These are phyloP conservation scores for Cutaneotrichosporon mucoides DNA, from an alignment of 1,284 basidiomycete species.

Conservation along the genomic window DNA sequence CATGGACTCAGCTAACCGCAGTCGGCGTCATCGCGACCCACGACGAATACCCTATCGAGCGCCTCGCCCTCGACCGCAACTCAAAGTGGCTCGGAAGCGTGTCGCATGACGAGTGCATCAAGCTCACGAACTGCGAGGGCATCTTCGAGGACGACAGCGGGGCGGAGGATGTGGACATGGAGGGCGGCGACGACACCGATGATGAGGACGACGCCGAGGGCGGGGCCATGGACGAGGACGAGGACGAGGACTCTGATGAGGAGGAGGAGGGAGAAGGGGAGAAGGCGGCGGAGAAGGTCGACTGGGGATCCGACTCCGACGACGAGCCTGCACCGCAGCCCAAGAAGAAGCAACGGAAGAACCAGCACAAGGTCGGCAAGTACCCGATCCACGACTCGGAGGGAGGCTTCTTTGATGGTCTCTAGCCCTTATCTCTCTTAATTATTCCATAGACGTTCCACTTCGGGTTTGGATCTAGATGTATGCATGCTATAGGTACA, in stretches of 20 bases:
- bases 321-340: slow-evolving; percentile 24
- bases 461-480: background rate
- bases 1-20: no score
- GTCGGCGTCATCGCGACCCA: slow-evolving; percentile 87
- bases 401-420: slow-evolving; percentile 64
- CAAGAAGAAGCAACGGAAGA: slow-evolving; percentile 38
- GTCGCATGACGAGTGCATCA: slow-evolving; percentile 83
- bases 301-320: slow-evolving; percentile 10
- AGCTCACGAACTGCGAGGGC: slow-evolving; percentile 72
- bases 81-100: slow-evolving; percentile 83
- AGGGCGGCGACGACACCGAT: slow-evolving; percentile 31
- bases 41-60: slow-evolving; percentile 83
- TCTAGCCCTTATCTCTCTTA: no score
- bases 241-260: slow-evolving; percentile 30
- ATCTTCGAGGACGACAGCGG: slow-evolving; percentile 56
- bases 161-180: slow-evolving; percentile 14
- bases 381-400: slow-evolving; percentile 48
- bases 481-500: slow-evolving; percentile 8
- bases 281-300: slow-evolving; percentile 19
- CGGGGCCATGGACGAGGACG: slow-evolving; percentile 23
- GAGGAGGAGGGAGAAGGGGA: no score
- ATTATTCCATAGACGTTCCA: background rate
- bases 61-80: slow-evolving; percentile 61
- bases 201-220: slow-evolving; percentile 13
- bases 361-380: slow-evolving; percentile 27